These are phyloP conservation scores for Apium graveolens DNA, from an alignment of 129 eudicot genomes.

Conservation along the genomic window DNA sequence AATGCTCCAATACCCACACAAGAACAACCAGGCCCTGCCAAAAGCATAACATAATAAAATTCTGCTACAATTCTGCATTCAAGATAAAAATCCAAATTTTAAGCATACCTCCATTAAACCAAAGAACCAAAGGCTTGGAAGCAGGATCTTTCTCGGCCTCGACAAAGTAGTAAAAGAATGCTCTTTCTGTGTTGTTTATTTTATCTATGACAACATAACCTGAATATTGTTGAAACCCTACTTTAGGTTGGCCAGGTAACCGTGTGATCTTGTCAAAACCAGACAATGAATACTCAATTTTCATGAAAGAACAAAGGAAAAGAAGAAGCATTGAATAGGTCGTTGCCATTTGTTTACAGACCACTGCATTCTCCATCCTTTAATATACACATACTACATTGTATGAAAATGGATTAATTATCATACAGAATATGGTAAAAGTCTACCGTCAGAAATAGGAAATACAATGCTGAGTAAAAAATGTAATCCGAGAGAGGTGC, in stretches of 20 bases:
- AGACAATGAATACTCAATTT: slow-evolving; percentile 26
- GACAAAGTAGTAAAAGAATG: slow-evolving; percentile 54
- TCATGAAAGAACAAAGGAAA: slow-evolving; percentile 29
- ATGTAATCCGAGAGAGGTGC: neutral
- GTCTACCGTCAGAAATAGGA: neutral
- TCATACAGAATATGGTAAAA: neutral
- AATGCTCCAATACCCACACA: slow-evolving; percentile 98
- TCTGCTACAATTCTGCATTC: neutral
- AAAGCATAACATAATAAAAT: neutral
- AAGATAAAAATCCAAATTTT: neutral
- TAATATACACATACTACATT: no score
- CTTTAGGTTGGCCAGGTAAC: slow-evolving; percentile 57
- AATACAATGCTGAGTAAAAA: neutral
- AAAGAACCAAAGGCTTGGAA: slow-evolving; percentile 52
- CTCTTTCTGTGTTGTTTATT: slow-evolving; percentile 28
- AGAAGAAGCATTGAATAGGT: slow-evolving; percentile 18
- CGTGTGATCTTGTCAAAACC: slow-evolving; percentile 45
- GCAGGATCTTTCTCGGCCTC: slow-evolving; percentile 50
- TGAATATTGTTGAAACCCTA: slow-evolving; percentile 50
- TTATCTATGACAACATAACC: slow-evolving; percentile 75
- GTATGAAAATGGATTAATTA: neutral
- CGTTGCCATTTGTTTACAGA: slow-evolving; percentile 18
- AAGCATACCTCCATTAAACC: slow-evolving; percentile 59
- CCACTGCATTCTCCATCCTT: neutral
- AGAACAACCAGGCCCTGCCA: slow-evolving; percentile 95